Base-by-base conservation (phyloP, 352 stramenopile species). In the Globisporangium solare region DNA sequence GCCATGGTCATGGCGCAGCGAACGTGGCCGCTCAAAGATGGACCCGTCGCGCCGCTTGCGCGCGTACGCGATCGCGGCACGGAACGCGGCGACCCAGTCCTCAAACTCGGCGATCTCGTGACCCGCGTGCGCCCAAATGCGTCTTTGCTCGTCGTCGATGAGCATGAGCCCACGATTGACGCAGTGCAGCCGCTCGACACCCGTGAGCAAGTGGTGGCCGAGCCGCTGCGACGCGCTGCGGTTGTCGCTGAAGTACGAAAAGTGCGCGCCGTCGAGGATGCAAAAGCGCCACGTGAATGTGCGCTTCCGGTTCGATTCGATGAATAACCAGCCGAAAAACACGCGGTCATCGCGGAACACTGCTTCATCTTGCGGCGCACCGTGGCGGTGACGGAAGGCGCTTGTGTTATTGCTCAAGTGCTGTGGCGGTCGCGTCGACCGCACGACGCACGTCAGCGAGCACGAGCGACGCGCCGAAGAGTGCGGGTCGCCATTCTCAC, bases 161-260 rank as follows among this genome's bases (percentile, higher is more conserved):
- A 83, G 53, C 49, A 76, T 18, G 8, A 83, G 58, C 1, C 67
- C 68, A 42, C 73, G 70, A 45, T 83, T 83, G 47, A 80, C 55
- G 10, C 61, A 70, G 40, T 75, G 60, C 32, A 83, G 60, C 12
- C 73, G 68, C 51, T 80, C 63, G 14, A 76, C 73, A n/a, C 52
- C 55, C 1, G 51, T 49, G 15, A 79, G 54, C 10, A 56, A 27
- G 46, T 65, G 54, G 53, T 61, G 48, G 1, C 32, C 45, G 14
- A 70, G 46, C 14, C 54, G 50, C 10, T 49, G 45, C 12, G 62
- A 55, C n/a, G 32, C 22, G 24, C 40, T 39, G 20, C 35, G 2
- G 47, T 63, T 59, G 47, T 62, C 58, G 18, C 54, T 50, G 24
- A 70, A 76, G 18, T 71, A 64, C 18, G 66, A 63, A 35, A 79